These are phyloP conservation scores for Rubroboletus satanas DNA, from an alignment of 768 basidiomycete species.

Conservation along the genomic window DNA sequence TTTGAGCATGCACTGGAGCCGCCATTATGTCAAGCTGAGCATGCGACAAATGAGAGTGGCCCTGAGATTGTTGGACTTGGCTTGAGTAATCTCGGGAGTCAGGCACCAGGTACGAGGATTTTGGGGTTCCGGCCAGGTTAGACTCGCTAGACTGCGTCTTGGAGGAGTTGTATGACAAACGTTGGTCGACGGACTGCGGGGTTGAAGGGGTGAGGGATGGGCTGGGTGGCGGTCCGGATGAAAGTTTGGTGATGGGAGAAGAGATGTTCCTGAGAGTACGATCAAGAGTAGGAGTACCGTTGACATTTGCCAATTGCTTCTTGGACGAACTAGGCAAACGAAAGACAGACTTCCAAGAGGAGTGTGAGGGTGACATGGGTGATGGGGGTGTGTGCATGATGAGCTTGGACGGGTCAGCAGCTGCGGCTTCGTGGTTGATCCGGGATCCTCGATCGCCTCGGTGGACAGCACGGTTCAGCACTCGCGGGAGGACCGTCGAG, in stretches of 20 bases:
- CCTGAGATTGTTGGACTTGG: slow-evolving; percentile 12
- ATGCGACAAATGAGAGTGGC: slow-evolving; percentile 7
- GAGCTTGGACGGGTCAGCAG: not conserved
- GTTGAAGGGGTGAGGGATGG: slow-evolving; percentile 53
- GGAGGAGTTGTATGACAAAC: slow-evolving; percentile 77
- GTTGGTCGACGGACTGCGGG: slow-evolving; percentile 50
- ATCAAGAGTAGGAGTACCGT: slow-evolving; percentile 47
- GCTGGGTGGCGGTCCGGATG: slow-evolving; percentile 37
- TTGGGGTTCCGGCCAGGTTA: slow-evolving; percentile 36
- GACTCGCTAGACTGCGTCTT: slow-evolving; percentile 75
- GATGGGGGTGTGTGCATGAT: slow-evolving; percentile 27
- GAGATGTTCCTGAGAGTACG: slow-evolving; percentile 32
- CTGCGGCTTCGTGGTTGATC: slow-evolving; percentile 23
- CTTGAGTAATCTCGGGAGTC: slow-evolving; percentile 14
- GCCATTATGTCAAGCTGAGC: slow-evolving; percentile 19
- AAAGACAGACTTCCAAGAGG: slow-evolving; percentile 71
- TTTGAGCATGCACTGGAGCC: slow-evolving; percentile 23
- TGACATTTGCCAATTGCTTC: slow-evolving; percentile 41
- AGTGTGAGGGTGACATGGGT: slow-evolving; percentile 25
- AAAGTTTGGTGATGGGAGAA: slow-evolving; percentile 25
- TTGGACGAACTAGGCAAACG: slow-evolving; percentile 65
- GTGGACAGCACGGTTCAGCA: not conserved
- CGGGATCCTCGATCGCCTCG: slow-evolving; percentile 20
- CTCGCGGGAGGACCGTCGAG: slow-evolving; percentile 12
- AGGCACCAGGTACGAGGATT: slow-evolving; percentile 30